These are phyloP conservation scores for Stylonectria norvegica DNA, from an alignment of 2,329 filamentous ascomycete species.

Conservation along the genomic window DNA sequence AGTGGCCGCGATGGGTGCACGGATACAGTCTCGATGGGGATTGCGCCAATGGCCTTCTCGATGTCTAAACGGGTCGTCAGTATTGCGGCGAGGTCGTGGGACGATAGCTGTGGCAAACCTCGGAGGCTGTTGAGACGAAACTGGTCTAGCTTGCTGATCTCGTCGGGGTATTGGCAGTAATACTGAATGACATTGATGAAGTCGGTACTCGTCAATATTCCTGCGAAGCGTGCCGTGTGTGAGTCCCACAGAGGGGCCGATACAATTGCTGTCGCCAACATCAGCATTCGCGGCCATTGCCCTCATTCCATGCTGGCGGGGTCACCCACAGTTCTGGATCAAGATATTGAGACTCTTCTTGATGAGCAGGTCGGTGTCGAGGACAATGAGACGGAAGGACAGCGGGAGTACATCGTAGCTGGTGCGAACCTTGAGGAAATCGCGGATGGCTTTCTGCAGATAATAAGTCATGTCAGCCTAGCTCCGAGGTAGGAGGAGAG, in stretches of 20 bases:
- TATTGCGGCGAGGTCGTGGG: slow-evolving; percentile 1
- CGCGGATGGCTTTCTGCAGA: slow-evolving; percentile 76
- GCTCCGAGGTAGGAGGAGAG: background rate
- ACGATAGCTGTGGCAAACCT: slow-evolving; percentile 51
- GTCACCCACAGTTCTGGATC: slow-evolving; percentile 78
- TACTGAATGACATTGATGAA: slow-evolving; percentile 99
- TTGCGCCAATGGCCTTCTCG: slow-evolving; percentile 87
- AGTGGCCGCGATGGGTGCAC: slow-evolving; percentile 86
- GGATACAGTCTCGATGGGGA: slow-evolving; percentile 91
- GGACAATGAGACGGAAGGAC: slow-evolving; percentile 91
- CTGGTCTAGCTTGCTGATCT: slow-evolving; percentile 84
- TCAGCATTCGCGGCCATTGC: slow-evolving; percentile 15
- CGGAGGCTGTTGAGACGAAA: slow-evolving; percentile 88
- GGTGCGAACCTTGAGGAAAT: slow-evolving; percentile 92
- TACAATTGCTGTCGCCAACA: slow-evolving; percentile 69
- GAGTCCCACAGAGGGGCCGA: slow-evolving; percentile 98
- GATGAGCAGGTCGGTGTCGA: slow-evolving; percentile 91
- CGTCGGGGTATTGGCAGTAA: slow-evolving; percentile 95
- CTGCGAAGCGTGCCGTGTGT: slow-evolving; percentile 85
- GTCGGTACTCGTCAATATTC: slow-evolving; percentile 90
- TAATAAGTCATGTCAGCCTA: slow-evolving; percentile 14
- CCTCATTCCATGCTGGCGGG: background rate
- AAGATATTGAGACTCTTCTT: slow-evolving; percentile 96
- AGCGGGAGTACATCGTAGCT: slow-evolving; percentile 97
- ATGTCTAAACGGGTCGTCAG: slow-evolving; percentile 62